Evolutionary conservation across 345 rosid species (phyloP), one percentile per base, ranked within the genome.

Genomic region (Viola odorata): DNA sequence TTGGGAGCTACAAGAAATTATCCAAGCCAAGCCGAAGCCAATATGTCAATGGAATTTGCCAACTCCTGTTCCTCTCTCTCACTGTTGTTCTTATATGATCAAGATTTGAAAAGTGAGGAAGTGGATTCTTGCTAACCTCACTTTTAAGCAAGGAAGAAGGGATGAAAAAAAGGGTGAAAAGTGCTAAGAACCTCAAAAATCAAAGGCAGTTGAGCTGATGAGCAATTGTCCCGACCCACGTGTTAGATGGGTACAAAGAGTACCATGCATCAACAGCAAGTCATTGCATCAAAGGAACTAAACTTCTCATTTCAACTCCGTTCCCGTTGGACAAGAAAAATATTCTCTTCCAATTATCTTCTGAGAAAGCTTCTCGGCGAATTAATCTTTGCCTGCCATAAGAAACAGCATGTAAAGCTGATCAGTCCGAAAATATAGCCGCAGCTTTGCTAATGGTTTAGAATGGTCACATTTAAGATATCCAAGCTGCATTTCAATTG

Each of bases 301-400:
- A 76, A 71, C 75, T 69, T 72, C 99, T 82, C 87, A 94, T 84
- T 75, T 94, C 99, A 41, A 85, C 77, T 69, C 97, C 97, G 64
- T 94, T 94, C 57, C 99, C 99, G 45, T 88, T 88, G 12, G 91
- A 75, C 63, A 94, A 58, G 75, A 82, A 88, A 66, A 82, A 94
- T 41, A 82, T 72, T 42, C 82, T 94, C 81, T 82, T 86, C 96
- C 99, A 90, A 61, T 69, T 83, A 44, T 90, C 96, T 70, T 88
- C 95, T 11, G 95, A 76, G 58, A 90, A 94, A 57, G 77, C 86
- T 62, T 88, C 97, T 5, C 81, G 85, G 41, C 74, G 52, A 49
- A 81, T 72, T 64, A 94, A 80, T 72, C 97, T 90, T 82, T 90
- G 99, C 83, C 99, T 94, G 81, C 70, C 62, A 70, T 3, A 52